phyloP scores from a whole-genome alignment of 2,329 filamentous ascomycete species.

The Phaeophleospora eucalypticola region DNA sequence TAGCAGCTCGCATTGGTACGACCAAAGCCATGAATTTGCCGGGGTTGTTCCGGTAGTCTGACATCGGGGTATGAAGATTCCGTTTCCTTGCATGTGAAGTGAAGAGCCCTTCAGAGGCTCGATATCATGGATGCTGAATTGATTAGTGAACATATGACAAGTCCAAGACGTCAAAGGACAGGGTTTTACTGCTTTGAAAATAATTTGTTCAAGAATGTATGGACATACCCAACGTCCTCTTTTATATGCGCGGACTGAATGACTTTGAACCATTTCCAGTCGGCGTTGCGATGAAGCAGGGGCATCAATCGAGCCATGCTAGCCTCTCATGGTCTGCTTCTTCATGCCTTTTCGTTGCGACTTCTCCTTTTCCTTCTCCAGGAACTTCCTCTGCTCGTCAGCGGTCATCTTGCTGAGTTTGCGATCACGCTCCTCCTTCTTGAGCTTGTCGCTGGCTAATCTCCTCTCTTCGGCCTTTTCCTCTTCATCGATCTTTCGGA shows the following conservation, averaged over 20 bases:
- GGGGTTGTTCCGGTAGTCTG: too few relatives aligned
- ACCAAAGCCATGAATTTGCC: too few relatives aligned
- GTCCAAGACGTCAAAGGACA: too few relatives aligned
- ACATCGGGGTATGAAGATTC: too few relatives aligned
- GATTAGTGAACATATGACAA: too few relatives aligned
- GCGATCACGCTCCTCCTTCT: slow-evolving; percentile 69
- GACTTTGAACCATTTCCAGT: too few relatives aligned
- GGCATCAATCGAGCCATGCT: not conserved
- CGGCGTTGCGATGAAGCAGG: not conserved
- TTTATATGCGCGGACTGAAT: not conserved
- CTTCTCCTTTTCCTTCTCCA: slow-evolving; percentile 84
- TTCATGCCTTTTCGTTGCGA: slow-evolving; percentile 59
- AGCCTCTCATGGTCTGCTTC: slow-evolving; percentile 55
- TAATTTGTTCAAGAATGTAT: not conserved
- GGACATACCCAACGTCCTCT: not conserved
- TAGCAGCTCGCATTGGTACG: too few relatives aligned
- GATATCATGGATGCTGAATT: too few relatives aligned
- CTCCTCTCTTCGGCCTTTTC: slow-evolving; percentile 61
- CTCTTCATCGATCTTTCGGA: slow-evolving; percentile 74
- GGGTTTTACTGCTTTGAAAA: too few relatives aligned
- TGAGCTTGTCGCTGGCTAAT: slow-evolving; percentile 56
- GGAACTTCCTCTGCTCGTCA: slow-evolving; percentile 50
- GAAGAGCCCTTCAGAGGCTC: too few relatives aligned
- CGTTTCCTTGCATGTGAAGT: too few relatives aligned
- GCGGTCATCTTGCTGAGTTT: slow-evolving; percentile 69